A percentile compares a stretch with the other conserved stretches of the same genome.
Evolutionary conservation across 495 filamentous ascomycete genomes (phyloP).

Genomic region (Saxophila tyrrhenica): DNA sequence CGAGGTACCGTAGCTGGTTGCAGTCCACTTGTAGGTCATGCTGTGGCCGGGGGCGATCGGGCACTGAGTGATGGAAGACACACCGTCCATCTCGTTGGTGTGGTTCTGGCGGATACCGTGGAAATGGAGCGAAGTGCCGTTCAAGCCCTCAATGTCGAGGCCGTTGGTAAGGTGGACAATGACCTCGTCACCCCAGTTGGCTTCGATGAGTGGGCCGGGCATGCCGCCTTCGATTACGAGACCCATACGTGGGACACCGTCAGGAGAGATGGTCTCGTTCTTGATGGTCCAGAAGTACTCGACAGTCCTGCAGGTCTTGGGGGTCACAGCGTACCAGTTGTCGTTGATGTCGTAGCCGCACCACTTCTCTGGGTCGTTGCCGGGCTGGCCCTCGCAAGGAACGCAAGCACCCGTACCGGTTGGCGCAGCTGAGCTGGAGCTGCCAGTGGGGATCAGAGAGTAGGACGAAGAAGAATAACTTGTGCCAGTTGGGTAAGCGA

Average conservation of each 20-base stretch:
- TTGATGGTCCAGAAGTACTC: slow-evolving; percentile 26
- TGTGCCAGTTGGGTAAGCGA: neutral
- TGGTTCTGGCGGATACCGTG: slow-evolving; percentile 41
- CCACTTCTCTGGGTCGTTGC: slow-evolving; percentile 19
- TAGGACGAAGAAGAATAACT: neutral
- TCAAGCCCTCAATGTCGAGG: slow-evolving; percentile 16
- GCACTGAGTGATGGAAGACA: slow-evolving; percentile 34
- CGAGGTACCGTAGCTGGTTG: slow-evolving; percentile 25
- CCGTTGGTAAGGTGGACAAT: slow-evolving; percentile 26
- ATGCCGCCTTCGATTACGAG: slow-evolving; percentile 27
- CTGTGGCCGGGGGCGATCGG: slow-evolving; percentile 31
- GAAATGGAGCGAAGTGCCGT: slow-evolving; percentile 40
- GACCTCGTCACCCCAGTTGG: slow-evolving; percentile 32
- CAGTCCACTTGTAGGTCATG: slow-evolving; percentile 26
- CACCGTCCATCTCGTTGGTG: slow-evolving; percentile 37
- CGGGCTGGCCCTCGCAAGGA: slow-evolving; percentile 28
- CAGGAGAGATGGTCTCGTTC: slow-evolving; percentile 26
- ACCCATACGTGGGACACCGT: slow-evolving; percentile 24
- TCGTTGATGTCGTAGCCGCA: slow-evolving; percentile 29
- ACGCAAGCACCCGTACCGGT: slow-evolving; percentile 14
- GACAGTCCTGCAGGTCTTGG: slow-evolving; percentile 27
- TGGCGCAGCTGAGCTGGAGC: neutral
- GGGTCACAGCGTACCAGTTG: slow-evolving; percentile 24
- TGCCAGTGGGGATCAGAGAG: neutral
- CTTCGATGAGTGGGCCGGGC: slow-evolving; percentile 29